Evolutionary conservation across 441 rosid species (phyloP), one percentile per base, ranked within the genome.

Genomic region (Bruguiera hainesii): DNA sequence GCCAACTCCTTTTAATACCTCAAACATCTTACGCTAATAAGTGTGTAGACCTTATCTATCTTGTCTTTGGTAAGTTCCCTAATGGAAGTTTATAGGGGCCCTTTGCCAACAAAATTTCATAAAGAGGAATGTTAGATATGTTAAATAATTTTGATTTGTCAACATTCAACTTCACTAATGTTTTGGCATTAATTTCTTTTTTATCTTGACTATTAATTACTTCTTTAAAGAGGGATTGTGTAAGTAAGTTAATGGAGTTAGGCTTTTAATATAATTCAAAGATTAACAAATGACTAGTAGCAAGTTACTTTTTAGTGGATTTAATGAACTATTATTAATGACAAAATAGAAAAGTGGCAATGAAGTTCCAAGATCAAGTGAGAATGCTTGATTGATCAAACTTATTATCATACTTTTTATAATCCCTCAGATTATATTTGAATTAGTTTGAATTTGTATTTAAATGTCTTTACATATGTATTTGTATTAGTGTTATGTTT

Each of bases 51-150:
- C 73, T 70, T 70, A 48, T 81, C 80, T 82, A 81, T 16, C 80
- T 82, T 13, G 58, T 42, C 68, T 73, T 65, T 0, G 84, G 81
- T 0, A 83, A 67, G 72, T 65, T 68, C 16, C 86, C 85, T 7
- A 83, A 52, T 1, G 84, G 87, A 61, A 81, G 81, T 64, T 79
- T 77, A 63, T 82, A 83, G 48, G 79, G 69, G 0, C 79, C 81
- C 7, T 76, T 19, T 13, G 84, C 80, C 6, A 80, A 72, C 80
- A 58, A 72, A 66, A 79, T 28, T 67, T 86, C 87, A 3, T 8
- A 23, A 51, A 51, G 13, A 51, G 65, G 58, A 3, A 79, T 61
- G 3, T 65, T 53, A 48, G 64, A 63, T 56, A n/a, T 20, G 4
- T 10, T 35, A 15, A 55, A 33, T 48, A 18, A 50, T 50, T 1